Evolutionary conservation across 2,329 filamentous ascomycete genomes (phyloP), one percentile per base, ranked within the genome.

Genomic region (Venturia pyrina): DNA sequence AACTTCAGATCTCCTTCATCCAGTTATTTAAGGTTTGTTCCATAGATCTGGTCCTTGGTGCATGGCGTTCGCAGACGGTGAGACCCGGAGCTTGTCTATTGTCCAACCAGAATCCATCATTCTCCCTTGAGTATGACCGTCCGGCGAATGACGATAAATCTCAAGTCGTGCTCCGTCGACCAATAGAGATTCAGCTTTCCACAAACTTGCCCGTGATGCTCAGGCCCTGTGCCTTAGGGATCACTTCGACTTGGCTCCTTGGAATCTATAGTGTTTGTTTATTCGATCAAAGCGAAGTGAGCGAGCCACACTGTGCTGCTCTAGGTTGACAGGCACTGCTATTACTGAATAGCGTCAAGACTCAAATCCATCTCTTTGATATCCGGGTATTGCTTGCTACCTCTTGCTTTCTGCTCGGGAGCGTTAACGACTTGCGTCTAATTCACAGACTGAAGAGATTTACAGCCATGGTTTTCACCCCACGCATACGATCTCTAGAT

Each of bases 101-200:
- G 19, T 21, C 53, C 32, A 59, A 59, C 15, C 53, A 59, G 19
- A 59, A 37, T 37, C 19, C 28, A 15, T 37, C 6, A 6, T 59
- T 32, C 37, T 11, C 28, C 15, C 28, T 37, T 15, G 28, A 59
- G 28, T 59, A 40, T 34, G 53, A 59, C 28, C 53, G n/a, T n/a
- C 32, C 15, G 53, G 53, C 53, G 53, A 37, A 40, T 59, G 32
- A 59, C 53, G 53, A 59, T 59, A 59, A 57, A 37, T 37, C 19
- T 19, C 28, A 37, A 11, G 53, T 59, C 13, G 53, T 59, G 53
- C 53, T 59, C 32, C 5, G 5, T 21, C 17, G 28, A 19, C 53
- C 53, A 59, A 59, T 37, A 59, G 53, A 13, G 53, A n/a, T 59
- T 59, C 53, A 37, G 53, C 53, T 59, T 59, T 59, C 28, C 53